A percentile compares a stretch with the other conserved stretches of the same genome.
Conservation (phyloP, 306 rosid genomes). For the Ormosia emarginata region DNA sequence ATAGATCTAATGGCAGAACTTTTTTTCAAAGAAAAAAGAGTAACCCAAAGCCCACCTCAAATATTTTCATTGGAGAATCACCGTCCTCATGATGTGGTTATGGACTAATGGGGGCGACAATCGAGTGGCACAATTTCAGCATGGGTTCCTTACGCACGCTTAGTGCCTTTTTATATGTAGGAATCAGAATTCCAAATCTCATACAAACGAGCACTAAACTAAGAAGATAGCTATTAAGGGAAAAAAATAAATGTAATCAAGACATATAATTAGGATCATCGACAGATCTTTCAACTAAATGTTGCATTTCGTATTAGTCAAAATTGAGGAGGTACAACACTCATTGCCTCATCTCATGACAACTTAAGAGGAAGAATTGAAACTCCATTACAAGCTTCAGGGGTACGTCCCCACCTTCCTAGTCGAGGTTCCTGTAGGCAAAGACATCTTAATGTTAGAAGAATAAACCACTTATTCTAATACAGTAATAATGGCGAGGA, state of each 20-base stretch:
- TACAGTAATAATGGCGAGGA: neutral
- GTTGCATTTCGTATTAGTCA: conserved; percentile 38
- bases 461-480: neutral
- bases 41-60: neutral
- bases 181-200: neutral
- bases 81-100: neutral
- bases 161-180: neutral
- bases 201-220: neutral
- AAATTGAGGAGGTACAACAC: conserved; percentile 47
- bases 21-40: neutral
- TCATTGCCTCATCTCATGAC: conserved; percentile 36
- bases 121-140: neutral
- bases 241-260: neutral
- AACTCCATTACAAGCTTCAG: conserved; percentile 69
- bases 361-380: conserved; percentile 66
- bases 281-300: conserved; percentile 16
- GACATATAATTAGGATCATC: conserved; percentile 14
- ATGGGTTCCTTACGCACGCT: neutral
- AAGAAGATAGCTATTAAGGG: neutral
- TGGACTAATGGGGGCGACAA: no score
- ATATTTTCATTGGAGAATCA: neutral
- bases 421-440: conserved; percentile 83
- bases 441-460: neutral
- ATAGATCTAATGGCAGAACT: neutral
- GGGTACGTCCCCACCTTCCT: conserved; percentile 76